Evolutionary conservation across 148 eudicot species (phyloP), one percentile per base, ranked within the genome.

Genomic region (Diospyros kaki): DNA sequence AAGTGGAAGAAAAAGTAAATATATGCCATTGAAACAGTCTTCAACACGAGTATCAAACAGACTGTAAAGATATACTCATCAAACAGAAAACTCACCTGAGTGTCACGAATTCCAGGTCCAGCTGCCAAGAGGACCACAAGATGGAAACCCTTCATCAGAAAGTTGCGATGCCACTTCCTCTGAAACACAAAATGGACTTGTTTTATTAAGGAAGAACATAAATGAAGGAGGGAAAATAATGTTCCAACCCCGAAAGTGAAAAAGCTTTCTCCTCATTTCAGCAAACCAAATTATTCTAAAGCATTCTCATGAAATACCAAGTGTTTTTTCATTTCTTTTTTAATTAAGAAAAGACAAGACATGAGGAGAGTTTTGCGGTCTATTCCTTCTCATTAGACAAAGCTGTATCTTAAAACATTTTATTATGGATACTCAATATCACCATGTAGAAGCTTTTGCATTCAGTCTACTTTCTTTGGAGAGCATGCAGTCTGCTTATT

Each of bases 111-210:
- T 73, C 99, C 99, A 72, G 96, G 89, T 68, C 97, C 97, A 83
- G 97, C 93, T 76, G 97, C 96, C 85, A 95, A 69, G 64, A 95
- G 94, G 73, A 95, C 97, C 77, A 95, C 96, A 66, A 93, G 76
- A 81, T 95, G 97, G 79, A 95, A 95, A 73, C 99, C 99, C 83
- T 93, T 95, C 99, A 95, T 95, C 79, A 95, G 76, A 84, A 95
- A 89, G 86, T 95, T 92, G 18, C 99, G 96, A 58, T 95, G 88
- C 99, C 99, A 95, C 84, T 95, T 95, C 80, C 99, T 86, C 99
- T 95, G 93, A 78, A 76, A 70, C 65, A 81, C 44, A 73, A 40
- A 55, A 66, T 76, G 64, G 76, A 68, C 48, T 43, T 2, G 6
- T 39, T 68, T 53, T 71, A 54, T 52, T 81, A 74, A 59, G 63